Evolutionary conservation across 352 stramenopile genomes (phyloP), one percentile per base, ranked within the genome.

Genomic region (Phytophthora cactorum): DNA sequence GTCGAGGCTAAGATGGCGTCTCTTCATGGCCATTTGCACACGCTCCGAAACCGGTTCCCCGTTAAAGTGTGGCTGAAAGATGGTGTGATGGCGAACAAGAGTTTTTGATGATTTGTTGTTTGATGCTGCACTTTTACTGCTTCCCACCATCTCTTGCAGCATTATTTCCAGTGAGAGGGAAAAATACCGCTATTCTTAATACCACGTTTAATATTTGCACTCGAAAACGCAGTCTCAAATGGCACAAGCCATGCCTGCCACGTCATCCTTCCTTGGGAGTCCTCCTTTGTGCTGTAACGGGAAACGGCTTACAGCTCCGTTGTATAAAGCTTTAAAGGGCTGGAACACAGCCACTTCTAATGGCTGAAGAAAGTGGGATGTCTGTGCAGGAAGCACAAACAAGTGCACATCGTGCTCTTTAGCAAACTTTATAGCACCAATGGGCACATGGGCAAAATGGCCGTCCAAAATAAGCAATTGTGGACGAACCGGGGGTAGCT

Each of bases 161-260:
- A 61, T 61, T 15, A 61, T 25, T 31, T 61, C 39, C n/a, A 61
- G 17, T 7, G 53, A 61, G 14, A 52, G 53, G 53, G 29, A 22
- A 61, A 52, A 59, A 34, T 43, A 9, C 15, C 52, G 32, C 28
- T 52, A 9, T 52, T 25, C 22, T 27, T 52, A 29, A 51, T 32
- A 4, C 41, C 41, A 5, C 53, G 41, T 17, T 44, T 60, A 5
- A 45, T 47, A 34, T 59, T 52, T 11, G 4, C 15, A 22, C 15
- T 7, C 2, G 41, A 44, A 52, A 60, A 52, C 4, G 41, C 39
- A 34, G n/a, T n/a, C n/a, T n/a, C n/a, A n/a, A n/a, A n/a, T n/a
- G n/a, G n/a, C n/a, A n/a, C n/a, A n/a, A n/a, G 17, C 17, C 17
- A 22, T 22, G 17, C 17, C 17, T 22, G 0, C 17, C 17, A 22